These are phyloP conservation scores for Peribolospora kevripleyi DNA, from an alignment of 768 basidiomycete species.

Conservation along the genomic window DNA sequence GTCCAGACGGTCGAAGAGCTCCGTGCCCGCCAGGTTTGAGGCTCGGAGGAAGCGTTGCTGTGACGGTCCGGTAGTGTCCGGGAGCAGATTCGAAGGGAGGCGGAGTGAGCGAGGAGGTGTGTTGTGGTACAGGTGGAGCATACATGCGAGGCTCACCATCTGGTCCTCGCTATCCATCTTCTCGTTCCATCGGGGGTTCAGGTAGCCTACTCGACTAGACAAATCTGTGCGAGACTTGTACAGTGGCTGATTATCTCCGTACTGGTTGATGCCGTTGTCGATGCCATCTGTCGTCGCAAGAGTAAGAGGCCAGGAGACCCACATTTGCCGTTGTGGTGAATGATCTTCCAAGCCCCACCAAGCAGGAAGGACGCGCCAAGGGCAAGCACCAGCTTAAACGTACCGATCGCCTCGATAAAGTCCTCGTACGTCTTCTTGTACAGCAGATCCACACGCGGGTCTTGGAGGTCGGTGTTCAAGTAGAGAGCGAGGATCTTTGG, in stretches of 20 bases:
- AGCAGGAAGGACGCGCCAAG: constrained; percentile 4
- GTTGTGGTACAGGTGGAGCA: background rate
- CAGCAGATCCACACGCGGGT: constrained; percentile 42
- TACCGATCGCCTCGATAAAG: constrained; percentile 68
- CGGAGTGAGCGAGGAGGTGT: background rate
- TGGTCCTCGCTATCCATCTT: constrained; percentile 35
- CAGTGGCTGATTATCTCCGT: constrained; percentile 25
- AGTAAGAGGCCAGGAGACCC: background rate
- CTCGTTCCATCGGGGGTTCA: constrained; percentile 90
- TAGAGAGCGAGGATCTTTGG: constrained; percentile 51
- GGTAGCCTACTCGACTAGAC: constrained; percentile 49
- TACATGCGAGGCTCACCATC: constrained; percentile 33
- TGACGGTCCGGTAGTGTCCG: background rate
- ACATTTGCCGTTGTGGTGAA: background rate
- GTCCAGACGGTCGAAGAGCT: constrained; percentile 53
- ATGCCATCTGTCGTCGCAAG: constrained; percentile 31
- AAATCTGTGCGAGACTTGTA: constrained; percentile 66
- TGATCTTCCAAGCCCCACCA: background rate
- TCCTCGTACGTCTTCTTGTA: constrained; percentile 87
- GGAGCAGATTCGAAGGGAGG: background rate
- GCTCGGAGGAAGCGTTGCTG: constrained; percentile 55
- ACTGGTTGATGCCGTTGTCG: constrained; percentile 82
- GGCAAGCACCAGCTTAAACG: constrained; percentile 3
- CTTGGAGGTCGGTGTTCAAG: constrained; percentile 28
- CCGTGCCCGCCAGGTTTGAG: constrained; percentile 54